Conservation (phyloP, 2,329 filamentous ascomycete species). For the Alternaria sp. region DNA sequence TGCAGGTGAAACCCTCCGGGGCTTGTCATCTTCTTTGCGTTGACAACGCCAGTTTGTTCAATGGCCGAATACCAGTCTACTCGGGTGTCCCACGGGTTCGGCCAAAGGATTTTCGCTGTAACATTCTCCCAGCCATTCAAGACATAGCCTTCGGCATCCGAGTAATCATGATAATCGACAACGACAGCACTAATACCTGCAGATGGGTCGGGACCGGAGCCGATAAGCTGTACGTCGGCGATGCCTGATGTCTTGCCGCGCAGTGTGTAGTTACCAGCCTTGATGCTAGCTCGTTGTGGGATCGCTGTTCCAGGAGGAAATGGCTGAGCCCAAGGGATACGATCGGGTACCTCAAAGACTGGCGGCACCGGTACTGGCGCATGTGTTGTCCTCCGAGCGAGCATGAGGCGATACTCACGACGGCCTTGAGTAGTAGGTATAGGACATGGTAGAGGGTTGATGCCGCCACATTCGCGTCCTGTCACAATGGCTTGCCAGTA, state of each 20-base stretch:
- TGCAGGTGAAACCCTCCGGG: slow-evolving; percentile 52
- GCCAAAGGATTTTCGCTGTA: slow-evolving; percentile 22
- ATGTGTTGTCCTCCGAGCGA: slow-evolving; percentile 52
- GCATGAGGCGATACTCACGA: slow-evolving; percentile 54
- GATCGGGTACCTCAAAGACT: slow-evolving; percentile 40
- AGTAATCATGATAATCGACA: slow-evolving; percentile 51
- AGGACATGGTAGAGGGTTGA: slow-evolving; percentile 55
- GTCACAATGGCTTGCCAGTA: slow-evolving; percentile 55
- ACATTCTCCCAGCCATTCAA: slow-evolving; percentile 52
- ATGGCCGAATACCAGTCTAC: slow-evolving; percentile 55
- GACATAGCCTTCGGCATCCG: slow-evolving; percentile 47
- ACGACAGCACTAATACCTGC: slow-evolving; percentile 36
- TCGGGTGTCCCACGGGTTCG: slow-evolving; percentile 31
- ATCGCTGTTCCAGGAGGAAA: slow-evolving; percentile 35
- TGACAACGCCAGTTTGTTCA: slow-evolving; percentile 40
- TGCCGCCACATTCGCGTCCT: slow-evolving; percentile 55
- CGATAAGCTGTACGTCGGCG: slow-evolving; percentile 26
- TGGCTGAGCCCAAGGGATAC: slow-evolving; percentile 49
- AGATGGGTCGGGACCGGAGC: background rate
- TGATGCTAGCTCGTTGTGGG: background rate
- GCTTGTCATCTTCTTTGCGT: slow-evolving; percentile 53
- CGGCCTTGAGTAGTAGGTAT: slow-evolving; percentile 53
- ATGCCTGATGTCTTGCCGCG: slow-evolving; percentile 19
- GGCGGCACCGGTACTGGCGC: slow-evolving; percentile 30
- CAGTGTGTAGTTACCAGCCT: slow-evolving; percentile 23